Conservation (phyloP, 495 filamentous ascomycete species). For the Penicillium angulare region DNA sequence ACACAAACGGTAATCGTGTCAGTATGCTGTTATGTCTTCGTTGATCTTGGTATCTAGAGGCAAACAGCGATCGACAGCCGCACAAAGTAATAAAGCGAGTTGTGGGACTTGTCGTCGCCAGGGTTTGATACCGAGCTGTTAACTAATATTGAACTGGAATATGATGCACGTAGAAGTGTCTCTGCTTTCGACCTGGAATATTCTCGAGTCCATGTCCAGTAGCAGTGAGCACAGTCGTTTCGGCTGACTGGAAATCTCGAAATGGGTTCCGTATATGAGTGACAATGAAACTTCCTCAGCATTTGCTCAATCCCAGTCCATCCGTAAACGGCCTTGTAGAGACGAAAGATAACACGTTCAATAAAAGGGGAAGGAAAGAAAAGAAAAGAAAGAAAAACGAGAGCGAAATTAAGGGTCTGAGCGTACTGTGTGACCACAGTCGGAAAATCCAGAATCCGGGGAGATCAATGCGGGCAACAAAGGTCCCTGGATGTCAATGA, state of each 20-base stretch:
- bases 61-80: slow-evolving; percentile 35
- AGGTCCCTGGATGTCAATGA: background rate
- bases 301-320: no score
- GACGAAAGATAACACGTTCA: no score
- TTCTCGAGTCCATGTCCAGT: no score
- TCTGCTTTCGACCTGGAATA: no score
- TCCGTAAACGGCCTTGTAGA: no score
- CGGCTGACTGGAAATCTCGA: no score
- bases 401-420: background rate
- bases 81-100: slow-evolving; percentile 14
- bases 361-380: background rate
- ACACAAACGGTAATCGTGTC: slow-evolving; percentile 18
- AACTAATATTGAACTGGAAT: background rate
- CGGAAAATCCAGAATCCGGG: background rate
- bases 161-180: no score
- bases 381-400: no score
- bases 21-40: slow-evolving; percentile 19
- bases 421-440: background rate
- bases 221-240: no score
- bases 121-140: slow-evolving; percentile 25
- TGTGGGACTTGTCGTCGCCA: slow-evolving; percentile 30
- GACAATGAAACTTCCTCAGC: no score
- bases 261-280: no score
- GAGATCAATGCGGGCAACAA: background rate
- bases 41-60: slow-evolving; percentile 33